phyloP scores from a whole-genome alignment of 2,329 filamentous ascomycete genomes.

The Trichoderma gracile region DNA sequence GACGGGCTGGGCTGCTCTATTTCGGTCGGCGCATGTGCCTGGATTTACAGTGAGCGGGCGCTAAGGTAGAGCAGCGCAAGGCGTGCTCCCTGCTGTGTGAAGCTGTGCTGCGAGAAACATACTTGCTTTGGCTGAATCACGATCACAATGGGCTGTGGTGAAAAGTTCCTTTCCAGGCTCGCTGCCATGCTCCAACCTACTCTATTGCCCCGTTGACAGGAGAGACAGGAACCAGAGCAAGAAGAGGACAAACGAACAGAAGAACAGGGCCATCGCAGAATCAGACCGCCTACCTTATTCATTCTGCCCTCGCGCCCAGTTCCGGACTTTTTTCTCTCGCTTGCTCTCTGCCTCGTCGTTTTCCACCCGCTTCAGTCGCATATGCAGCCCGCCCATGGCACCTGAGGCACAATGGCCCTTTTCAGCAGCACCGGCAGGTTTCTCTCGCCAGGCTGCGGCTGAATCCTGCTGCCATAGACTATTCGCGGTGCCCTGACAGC shows the following conservation, averaged over 20 bases:
- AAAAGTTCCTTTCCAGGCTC: no score
- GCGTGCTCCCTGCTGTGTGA: not conserved
- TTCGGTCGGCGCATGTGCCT: not conserved
- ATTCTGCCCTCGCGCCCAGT: no score
- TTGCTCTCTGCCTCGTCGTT: not conserved
- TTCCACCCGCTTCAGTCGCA: not conserved
- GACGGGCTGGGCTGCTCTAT: not conserved
- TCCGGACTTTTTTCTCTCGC: not conserved
- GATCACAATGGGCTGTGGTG: no score
- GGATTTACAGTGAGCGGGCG: not conserved
- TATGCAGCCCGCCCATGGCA: not conserved
- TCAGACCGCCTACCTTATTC: no score
- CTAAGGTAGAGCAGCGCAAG: not conserved
- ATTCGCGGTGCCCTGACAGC: not conserved
- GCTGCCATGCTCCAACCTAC: not conserved
- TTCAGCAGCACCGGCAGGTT: not conserved
- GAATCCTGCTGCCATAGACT: not conserved
- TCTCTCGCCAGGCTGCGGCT: slow-evolving; percentile 7
- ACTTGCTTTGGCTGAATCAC: no score
- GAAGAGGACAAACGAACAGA: not conserved
- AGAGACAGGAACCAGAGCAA: not conserved
- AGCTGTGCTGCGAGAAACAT: no score
- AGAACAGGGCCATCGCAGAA: no score
- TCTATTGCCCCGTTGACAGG: not conserved
- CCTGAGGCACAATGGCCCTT: not conserved